These are phyloP conservation scores for Bretziella fagacearum DNA, from an alignment of 2,329 filamentous ascomycete species.

Conservation along the genomic window DNA sequence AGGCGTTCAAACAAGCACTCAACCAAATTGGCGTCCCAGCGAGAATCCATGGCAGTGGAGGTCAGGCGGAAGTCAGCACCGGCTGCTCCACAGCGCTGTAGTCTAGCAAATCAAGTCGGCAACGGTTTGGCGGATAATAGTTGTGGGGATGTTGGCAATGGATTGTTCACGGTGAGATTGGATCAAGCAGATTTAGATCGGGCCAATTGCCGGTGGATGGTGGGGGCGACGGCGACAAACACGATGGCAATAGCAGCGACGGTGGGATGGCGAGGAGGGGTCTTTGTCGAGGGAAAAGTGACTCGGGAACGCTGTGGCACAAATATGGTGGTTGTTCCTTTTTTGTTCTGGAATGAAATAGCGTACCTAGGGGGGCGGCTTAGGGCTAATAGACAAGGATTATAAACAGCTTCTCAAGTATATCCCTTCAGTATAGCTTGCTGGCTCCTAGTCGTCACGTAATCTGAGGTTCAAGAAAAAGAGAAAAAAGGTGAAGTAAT, in stretches of 20 bases:
- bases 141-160: too few relatives aligned
- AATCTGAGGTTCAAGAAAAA: too few relatives aligned
- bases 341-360: not conserved
- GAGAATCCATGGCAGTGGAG: constrained; percentile 11
- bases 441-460: too few relatives aligned
- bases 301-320: not conserved
- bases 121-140: too few relatives aligned
- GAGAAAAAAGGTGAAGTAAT: too few relatives aligned
- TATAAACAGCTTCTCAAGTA: too few relatives aligned
- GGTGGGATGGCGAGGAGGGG: not conserved
- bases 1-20: constrained; percentile 42
- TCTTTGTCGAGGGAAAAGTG: not conserved
- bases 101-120: too few relatives aligned
- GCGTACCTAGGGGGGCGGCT: not conserved
- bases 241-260: too few relatives aligned
- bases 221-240: not conserved
- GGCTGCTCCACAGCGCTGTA: not conserved
- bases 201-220: too few relatives aligned
- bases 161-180: too few relatives aligned
- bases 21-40: constrained; percentile 36
- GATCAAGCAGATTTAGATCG: too few relatives aligned
- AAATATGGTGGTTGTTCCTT: not conserved
- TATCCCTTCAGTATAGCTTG: too few relatives aligned
- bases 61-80: not conserved
- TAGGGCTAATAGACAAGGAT: not conserved